phyloP scores from a whole-genome alignment of 495 filamentous ascomycete genomes.

The Penicillium arizonense region DNA sequence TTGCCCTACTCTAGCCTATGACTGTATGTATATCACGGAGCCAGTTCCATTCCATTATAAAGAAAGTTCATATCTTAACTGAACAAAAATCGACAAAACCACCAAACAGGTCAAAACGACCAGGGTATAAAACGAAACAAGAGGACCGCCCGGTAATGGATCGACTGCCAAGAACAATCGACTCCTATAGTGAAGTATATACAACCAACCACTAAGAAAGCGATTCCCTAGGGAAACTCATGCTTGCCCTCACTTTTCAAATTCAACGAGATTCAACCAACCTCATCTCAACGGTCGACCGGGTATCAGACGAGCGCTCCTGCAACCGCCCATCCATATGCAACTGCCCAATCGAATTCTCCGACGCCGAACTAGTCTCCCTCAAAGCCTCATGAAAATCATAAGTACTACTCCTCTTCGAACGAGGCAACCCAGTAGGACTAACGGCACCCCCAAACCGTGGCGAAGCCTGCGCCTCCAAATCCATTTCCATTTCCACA shows the following conservation, averaged over 20 bases:
- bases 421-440: background rate
- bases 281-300: slow-evolving; percentile 4
- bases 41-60: background rate
- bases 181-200: background rate
- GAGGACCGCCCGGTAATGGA: background rate
- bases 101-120: background rate
- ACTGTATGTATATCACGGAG: no score
- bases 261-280: background rate
- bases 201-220: background rate
- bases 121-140: slow-evolving; percentile 3
- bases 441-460: background rate
- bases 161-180: background rate
- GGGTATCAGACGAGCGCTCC: background rate
- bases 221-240: background rate
- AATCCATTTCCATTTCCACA: background rate
- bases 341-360: background rate
- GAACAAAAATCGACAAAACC: background rate
- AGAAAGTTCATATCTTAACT: background rate
- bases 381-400: slow-evolving; percentile 20
- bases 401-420: slow-evolving; percentile 6
- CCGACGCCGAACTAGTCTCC: slow-evolving; percentile 9
- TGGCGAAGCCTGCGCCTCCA: background rate
- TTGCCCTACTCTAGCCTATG: no score
- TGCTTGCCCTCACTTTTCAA: background rate
- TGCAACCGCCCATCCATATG: background rate